A percentile compares a stretch with the other conserved stretches of the same genome.
Evolutionary conservation across 495 filamentous ascomycete genomes (phyloP).

Genomic region (Penicillium manginii): DNA sequence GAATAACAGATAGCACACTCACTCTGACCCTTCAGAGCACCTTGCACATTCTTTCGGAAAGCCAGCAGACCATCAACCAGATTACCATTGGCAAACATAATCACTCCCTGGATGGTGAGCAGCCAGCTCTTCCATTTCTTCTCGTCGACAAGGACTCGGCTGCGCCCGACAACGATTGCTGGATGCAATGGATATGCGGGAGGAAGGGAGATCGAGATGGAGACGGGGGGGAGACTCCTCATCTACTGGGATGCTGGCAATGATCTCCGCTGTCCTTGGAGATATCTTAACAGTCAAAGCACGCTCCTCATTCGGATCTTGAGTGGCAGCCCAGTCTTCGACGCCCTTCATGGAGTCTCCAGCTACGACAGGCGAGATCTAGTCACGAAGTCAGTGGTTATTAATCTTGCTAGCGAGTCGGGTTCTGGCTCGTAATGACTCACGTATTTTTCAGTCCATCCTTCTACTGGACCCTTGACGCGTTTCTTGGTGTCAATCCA

Average conservation of each 20-base stretch:
- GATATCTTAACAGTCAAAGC: conserved; percentile 74
- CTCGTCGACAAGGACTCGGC: conserved; percentile 83
- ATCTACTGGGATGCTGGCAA: conserved; percentile 82
- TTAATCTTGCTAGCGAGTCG: not conserved
- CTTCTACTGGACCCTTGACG: conserved; percentile 71
- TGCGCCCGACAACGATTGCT: conserved; percentile 75
- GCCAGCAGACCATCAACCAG: conserved; percentile 82
- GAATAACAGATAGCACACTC: conserved; percentile 98
- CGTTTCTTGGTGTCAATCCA: conserved; percentile 77
- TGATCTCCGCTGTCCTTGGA: conserved; percentile 69
- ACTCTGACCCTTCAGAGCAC: conserved; percentile 86
- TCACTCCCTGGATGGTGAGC: conserved; percentile 83
- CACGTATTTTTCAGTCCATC: conserved; percentile 79
- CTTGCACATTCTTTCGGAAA: conserved; percentile 81
- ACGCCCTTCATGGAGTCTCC: conserved; percentile 72
- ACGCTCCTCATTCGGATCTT: conserved; percentile 64
- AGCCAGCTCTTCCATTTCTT: conserved; percentile 89
- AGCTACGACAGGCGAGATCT: conserved; percentile 82
- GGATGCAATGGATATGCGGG: conserved; percentile 76
- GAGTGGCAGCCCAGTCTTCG: conserved; percentile 65
- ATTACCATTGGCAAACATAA: conserved; percentile 84
- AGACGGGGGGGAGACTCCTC: conserved; percentile 79
- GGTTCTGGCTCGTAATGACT: conserved; percentile 16
- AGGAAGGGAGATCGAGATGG: conserved; percentile 78
- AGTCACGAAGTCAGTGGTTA: conserved; percentile 9